phyloP scores from a whole-genome alignment of 257 asterid species.

The Solanum stenotomum region DNA sequence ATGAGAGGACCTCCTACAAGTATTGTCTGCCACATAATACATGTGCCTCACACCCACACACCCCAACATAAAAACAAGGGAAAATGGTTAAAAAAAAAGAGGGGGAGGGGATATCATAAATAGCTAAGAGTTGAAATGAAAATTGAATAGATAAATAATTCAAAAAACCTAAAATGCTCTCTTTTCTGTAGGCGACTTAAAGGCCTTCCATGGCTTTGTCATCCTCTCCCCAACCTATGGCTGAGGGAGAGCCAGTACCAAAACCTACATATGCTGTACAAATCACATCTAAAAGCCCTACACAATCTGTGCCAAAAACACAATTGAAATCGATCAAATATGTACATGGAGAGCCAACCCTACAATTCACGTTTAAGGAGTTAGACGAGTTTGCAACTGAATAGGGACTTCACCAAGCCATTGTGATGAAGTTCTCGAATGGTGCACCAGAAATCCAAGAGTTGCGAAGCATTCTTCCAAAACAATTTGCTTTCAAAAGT shows the following conservation, averaged over 20 bases:
- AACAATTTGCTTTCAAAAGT: neutral
- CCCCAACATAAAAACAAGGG: too few species aligned
- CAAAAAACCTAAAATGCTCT: too few species aligned
- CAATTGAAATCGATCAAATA: neutral
- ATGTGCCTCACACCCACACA: too few species aligned
- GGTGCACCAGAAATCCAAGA: neutral
- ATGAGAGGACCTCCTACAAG: too few species aligned
- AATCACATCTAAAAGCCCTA: neutral
- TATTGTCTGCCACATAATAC: too few species aligned
- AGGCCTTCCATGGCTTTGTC: neutral
- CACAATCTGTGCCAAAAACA: neutral
- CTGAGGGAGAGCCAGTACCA: neutral
- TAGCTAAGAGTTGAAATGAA: too few species aligned
- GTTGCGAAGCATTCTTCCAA: neutral
- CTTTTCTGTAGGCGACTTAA: neutral
- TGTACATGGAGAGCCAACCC: neutral
- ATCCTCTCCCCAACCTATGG: neutral
- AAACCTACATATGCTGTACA: neutral
- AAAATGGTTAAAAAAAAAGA: too few species aligned
- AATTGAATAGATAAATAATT: too few species aligned
- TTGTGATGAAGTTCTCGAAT: neutral
- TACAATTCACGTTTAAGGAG: neutral
- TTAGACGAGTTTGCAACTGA: neutral
- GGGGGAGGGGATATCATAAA: too few species aligned
- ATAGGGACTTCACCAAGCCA: neutral